These are phyloP conservation scores for Gnomoniopsis smithogilvyi DNA, from an alignment of 2,329 filamentous ascomycete species.

Conservation along the genomic window DNA sequence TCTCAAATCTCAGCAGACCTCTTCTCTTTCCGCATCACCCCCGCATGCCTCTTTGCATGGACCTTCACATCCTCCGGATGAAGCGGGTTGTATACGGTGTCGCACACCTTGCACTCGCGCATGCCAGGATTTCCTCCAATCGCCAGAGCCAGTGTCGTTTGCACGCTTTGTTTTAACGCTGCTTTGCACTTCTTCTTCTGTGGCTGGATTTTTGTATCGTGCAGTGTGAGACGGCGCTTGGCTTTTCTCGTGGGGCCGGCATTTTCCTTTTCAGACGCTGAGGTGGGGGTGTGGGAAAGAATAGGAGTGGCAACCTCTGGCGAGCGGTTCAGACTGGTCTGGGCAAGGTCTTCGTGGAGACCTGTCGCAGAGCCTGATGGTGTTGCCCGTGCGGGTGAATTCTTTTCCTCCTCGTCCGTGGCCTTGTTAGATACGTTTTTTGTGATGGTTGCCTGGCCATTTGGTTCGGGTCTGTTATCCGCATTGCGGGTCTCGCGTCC, in stretches of 20 bases:
- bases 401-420: too few species aligned
- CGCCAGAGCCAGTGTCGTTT: conserved; percentile 40
- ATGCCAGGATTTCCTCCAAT: conserved; percentile 30
- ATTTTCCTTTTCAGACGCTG: neutral
- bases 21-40: conserved; percentile 20
- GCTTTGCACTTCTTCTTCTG: conserved; percentile 15
- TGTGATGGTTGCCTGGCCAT: too few species aligned
- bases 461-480: too few species aligned
- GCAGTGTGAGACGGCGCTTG: conserved; percentile 16
- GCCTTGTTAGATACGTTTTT: too few species aligned
- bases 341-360: neutral
- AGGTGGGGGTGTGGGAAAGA: neutral
- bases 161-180: conserved; percentile 26
- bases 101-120: conserved; percentile 39
- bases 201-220: conserved; percentile 9
- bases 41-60: conserved; percentile 35
- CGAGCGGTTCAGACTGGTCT: neutral
- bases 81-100: conserved; percentile 42
- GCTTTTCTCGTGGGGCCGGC: neutral
- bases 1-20: neutral
- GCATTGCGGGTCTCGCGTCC: too few species aligned
- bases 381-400: too few species aligned
- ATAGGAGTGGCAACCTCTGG: neutral
- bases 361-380: too few species aligned
- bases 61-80: conserved; percentile 40